Base-by-base conservation (phyloP, 352 stramenopile species). In the Thraustochytrium striatum region DNA sequence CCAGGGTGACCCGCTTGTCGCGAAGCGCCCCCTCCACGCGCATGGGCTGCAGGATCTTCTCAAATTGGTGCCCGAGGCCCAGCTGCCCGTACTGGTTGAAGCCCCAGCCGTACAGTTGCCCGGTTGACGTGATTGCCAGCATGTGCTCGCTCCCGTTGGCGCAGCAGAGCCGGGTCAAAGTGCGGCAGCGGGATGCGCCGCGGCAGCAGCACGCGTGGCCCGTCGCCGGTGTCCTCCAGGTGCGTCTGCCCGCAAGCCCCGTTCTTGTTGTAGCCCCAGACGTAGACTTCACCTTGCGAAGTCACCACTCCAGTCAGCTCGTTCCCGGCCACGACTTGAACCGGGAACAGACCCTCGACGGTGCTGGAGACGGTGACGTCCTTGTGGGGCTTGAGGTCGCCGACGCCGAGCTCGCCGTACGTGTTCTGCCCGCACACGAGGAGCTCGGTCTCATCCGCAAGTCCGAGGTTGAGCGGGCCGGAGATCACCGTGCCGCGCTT, bases 1-100 rank as follows among this genome's bases (percentile, higher is more conserved):
- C 65, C 7, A 75, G 52, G 3, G 65, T 75, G 25, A 75, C 52
- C 16, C 30, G 65, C 41, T 61, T 75, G 41, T 75, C 65, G 43
- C 65, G 65, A 7, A 75, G 65, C 16, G 65, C 65, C 11, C 65
- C 65, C 25, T 75, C 65, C 11, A 75, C 65, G 8, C 65, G 44
- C 7, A 21, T 55, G 0, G 65, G 65, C 19, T 16, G 8, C 16
- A 69, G 52, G 21, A 82, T 72, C 39, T 82, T 82, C 43, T 87
- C 79, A 25, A 58, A 84, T 28, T 72, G 79, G 84, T 97, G 90
- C 21, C 90, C 91, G 0, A 97, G 73, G 16, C 93, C 93, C 5
- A 97, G 85, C 61, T 97, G 93, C 0, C 93, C 93, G 78, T 97
- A 97, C 81, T 97, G 91, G 57, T 97, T 97, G 1, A 91, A 85